Base-by-base conservation (phyloP, 495 filamentous ascomycete species). In the Neurospora sp. region DNA sequence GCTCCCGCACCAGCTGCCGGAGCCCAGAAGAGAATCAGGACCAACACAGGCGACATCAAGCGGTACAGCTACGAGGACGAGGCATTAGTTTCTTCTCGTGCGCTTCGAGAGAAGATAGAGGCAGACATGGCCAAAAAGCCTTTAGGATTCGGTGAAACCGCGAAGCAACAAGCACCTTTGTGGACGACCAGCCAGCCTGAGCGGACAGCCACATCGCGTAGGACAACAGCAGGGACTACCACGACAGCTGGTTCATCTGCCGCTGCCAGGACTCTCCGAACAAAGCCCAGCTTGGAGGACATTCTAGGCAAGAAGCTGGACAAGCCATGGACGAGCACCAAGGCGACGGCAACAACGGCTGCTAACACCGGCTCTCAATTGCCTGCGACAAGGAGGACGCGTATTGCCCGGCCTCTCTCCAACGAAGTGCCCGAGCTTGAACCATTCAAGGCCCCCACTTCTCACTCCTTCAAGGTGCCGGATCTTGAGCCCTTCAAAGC, bases 361-460 rank as follows among this genome's bases (percentile, higher is more conserved):
- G 53, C 12, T 35, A 61, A 61, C 14, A 31, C 53, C 3, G 53
- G 53, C 53, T 61, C 53, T 61, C 53, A 61, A 61, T 61, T 61
- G 27, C 53, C 22, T 5, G 3, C 37, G 38, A 65, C 10, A 48
- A 73, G 31, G 48, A 42, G 17, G 72, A 71, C 61, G 74, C 69
- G 53, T 35, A 61, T 61, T 35, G 53, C 53, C 53, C 53, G 27
- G 27, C 53, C 53, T 61, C 53, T 61, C 22, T 61, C 53, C 61
- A 74, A 48, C 74, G 76, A 74, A 42, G 71, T 69, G 31, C 70
- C 72, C 41, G 75, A 77, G 12, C 75, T 78, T 31, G 72, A 82
- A 35, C 80, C 82, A 3, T 74, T 83, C 68, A 77, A 80, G 31
- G 82, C 84, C 16, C 53, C 53, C 22, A 35, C 53, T 31, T 61